These are phyloP conservation scores for Geotrichum bryndzae DNA, from an alignment of 1,139 yeast genomes.

Conservation along the genomic window DNA sequence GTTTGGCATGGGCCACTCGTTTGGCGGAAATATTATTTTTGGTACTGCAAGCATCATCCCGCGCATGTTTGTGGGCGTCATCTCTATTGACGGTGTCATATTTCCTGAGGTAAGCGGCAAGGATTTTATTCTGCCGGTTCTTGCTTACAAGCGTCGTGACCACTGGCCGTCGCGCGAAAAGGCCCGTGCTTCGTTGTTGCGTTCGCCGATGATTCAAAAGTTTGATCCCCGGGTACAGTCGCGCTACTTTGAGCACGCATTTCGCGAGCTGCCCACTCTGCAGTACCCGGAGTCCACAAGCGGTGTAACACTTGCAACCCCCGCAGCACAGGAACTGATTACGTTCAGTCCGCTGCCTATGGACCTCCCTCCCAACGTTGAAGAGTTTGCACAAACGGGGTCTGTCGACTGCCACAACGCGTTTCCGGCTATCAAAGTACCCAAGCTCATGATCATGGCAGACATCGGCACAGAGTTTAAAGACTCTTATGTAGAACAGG, in stretches of 20 bases:
- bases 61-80: conserved; percentile 14
- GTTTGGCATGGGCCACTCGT: conserved; percentile 22
- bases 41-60: conserved; percentile 16
- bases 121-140: neutral
- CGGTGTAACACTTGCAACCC: conserved; percentile 19
- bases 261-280: conserved; percentile 18
- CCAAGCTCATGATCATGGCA: conserved; percentile 13
- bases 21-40: conserved; percentile 20
- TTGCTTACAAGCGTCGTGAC: conserved; percentile 16
- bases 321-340: conserved; percentile 15
- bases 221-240: conserved; percentile 17
- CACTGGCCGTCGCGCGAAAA: conserved; percentile 17
- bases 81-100: conserved; percentile 19
- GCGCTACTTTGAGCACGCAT: conserved; percentile 14
- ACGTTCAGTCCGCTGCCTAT: conserved; percentile 11
- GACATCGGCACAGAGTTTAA: conserved; percentile 2
- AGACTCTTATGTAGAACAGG: neutral
- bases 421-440: neutral
- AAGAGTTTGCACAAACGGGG: neutral
- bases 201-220: conserved; percentile 8
- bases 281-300: conserved; percentile 14
- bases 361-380: conserved; percentile 3
- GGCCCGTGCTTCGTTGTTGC: conserved; percentile 9
- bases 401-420: neutral
- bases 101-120: neutral